phyloP scores from a whole-genome alignment of 2,329 filamentous ascomycete genomes.

The Trichoderma harzianum region DNA sequence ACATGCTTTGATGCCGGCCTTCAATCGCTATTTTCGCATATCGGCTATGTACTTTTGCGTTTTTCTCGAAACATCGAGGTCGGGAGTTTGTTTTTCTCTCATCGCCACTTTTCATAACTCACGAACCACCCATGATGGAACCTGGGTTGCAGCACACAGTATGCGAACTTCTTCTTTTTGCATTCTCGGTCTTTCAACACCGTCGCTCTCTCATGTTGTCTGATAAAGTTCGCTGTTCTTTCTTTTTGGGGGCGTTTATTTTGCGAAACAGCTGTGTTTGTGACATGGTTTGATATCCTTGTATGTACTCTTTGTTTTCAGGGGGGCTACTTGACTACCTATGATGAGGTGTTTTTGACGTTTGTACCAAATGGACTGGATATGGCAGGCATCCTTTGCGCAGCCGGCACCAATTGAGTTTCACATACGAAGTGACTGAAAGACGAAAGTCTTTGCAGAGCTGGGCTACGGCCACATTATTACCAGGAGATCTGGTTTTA shows the following conservation, averaged over 20 bases:
- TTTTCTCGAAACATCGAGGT: background rate
- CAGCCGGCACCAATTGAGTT: background rate
- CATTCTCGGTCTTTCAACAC: background rate
- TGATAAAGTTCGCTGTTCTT: background rate
- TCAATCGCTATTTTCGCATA: background rate
- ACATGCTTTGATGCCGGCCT: background rate
- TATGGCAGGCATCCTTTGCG: background rate
- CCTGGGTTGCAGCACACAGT: background rate
- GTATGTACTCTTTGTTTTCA: background rate
- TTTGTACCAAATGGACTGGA: constrained; percentile 12
- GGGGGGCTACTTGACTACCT: background rate
- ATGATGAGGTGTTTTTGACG: background rate
- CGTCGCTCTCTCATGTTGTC: background rate
- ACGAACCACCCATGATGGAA: constrained; percentile 6
- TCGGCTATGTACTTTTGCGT: background rate
- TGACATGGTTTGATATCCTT: background rate
- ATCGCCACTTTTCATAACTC: background rate
- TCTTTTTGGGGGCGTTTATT: background rate
- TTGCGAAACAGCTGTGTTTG: background rate
- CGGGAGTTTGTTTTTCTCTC: background rate
- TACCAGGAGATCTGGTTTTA: background rate
- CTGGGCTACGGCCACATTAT: background rate
- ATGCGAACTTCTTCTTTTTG: background rate
- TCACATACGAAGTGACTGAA: background rate
- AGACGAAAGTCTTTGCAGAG: background rate